Conservation (phyloP, 139 green algal genomes). For the Raphidocelis subcapitata region DNA sequence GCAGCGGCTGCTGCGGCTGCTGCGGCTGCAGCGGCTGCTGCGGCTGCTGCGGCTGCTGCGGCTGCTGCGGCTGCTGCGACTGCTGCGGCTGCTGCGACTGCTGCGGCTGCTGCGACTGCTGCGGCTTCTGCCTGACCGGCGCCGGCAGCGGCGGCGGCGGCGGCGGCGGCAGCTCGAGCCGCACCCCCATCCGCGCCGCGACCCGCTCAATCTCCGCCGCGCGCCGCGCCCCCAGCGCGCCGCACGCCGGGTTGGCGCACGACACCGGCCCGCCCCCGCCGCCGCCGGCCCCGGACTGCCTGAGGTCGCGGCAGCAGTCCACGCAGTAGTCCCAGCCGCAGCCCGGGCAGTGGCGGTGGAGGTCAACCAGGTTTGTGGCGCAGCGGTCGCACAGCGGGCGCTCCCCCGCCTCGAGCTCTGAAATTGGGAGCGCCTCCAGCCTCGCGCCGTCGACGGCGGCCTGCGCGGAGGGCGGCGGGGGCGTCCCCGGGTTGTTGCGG, state of each 20-base stretch:
- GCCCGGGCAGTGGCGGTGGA: constrained; percentile 25
- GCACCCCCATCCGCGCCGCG: too few species aligned
- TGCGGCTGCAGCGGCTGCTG: background rate
- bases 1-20: background rate
- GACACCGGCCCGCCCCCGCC: too few species aligned
- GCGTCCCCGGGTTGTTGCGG: too few species aligned
- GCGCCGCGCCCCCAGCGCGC: too few species aligned
- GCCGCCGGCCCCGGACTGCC: background rate
- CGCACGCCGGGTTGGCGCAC: too few species aligned
- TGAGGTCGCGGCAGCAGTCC: constrained; percentile 4
- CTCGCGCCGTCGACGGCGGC: background rate
- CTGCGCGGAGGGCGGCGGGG: background rate
- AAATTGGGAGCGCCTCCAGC: constrained; percentile 3
- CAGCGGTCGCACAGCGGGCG: constrained; percentile 44
- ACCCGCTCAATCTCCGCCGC: too few species aligned
- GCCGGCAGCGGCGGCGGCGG: too few species aligned
- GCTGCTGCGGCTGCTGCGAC: background rate
- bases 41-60: background rate
- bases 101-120: background rate
- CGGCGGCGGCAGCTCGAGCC: too few species aligned
- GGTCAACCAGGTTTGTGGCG: constrained; percentile 34
- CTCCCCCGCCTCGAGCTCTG: background rate
- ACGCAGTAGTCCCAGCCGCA: constrained; percentile 35
- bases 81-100: background rate
- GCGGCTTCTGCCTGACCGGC: background rate